These are phyloP conservation scores for Rhododendron vialii DNA, from an alignment of 148 eudicot species.

Conservation along the genomic window DNA sequence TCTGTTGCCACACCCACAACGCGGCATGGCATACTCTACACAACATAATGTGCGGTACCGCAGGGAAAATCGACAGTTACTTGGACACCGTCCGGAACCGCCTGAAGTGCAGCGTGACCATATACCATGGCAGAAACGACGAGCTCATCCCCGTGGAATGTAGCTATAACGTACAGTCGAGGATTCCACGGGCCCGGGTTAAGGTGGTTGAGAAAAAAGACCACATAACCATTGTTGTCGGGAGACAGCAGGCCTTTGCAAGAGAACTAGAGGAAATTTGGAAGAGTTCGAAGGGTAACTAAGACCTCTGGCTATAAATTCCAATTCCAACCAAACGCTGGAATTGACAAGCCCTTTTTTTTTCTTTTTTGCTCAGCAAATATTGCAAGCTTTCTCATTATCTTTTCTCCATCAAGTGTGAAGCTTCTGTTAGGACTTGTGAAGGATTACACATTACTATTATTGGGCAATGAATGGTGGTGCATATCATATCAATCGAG, in stretches of 20 bases:
- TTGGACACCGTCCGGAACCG: constrained; percentile 46
- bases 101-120: constrained; percentile 46
- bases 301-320: not conserved
- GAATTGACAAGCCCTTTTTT: not conserved
- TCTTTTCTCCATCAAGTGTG: not conserved
- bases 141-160: constrained; percentile 84
- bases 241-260: constrained; percentile 67
- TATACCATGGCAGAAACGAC: constrained; percentile 73
- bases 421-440: not conserved
- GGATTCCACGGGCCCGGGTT: constrained; percentile 58
- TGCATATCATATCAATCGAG: not conserved
- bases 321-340: not conserved
- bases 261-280: constrained; percentile 80
- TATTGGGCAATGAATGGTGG: not conserved
- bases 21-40: constrained; percentile 97
- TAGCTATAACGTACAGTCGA: constrained; percentile 57
- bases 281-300: constrained; percentile 22
- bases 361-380: not conserved
- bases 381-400: not conserved
- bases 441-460: not conserved
- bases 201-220: constrained; percentile 70
- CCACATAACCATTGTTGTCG: constrained; percentile 82
- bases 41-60: constrained; percentile 82
- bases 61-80: constrained; percentile 63
- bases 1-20: constrained; percentile 79